Percentiles rank a stretch among this genome's conserved stretches.
These are phyloP conservation scores for Botryotinia convoluta DNA, from an alignment of 2,329 filamentous ascomycete species.

Conservation along the genomic window DNA sequence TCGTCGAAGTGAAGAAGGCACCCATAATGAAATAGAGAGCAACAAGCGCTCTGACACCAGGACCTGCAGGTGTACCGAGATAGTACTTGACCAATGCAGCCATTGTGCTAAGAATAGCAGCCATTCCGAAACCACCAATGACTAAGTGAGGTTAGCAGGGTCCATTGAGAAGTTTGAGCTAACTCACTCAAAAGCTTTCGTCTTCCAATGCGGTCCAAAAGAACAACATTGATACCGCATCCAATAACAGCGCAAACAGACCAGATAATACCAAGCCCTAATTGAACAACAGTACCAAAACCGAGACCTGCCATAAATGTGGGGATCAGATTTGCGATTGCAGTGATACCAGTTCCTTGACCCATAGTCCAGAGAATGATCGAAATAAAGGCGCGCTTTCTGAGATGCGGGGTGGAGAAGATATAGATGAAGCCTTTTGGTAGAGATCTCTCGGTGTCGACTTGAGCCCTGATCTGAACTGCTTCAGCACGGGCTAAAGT, in stretches of 20 bases:
- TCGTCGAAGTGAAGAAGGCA: constrained; percentile 10
- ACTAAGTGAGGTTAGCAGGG: constrained; percentile 23
- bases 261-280: constrained; percentile 1
- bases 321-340: constrained; percentile 12
- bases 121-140: constrained; percentile 31
- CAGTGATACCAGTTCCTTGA: constrained; percentile 12
- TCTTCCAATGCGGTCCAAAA: constrained; percentile 11
- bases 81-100: constrained; percentile 16
- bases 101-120: constrained; percentile 29
- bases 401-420: constrained; percentile 10
- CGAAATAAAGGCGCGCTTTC: constrained; percentile 9
- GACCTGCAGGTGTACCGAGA: constrained; percentile 4
- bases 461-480: constrained; percentile 11
- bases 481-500: constrained; percentile 9
- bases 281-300: constrained; percentile 11
- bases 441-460: neutral
- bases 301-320: constrained; percentile 15
- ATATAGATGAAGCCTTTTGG: constrained; percentile 19
- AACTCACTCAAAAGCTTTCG: constrained; percentile 12
- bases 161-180: neutral
- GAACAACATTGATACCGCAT: constrained; percentile 1
- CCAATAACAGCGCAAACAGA: constrained; percentile 6
- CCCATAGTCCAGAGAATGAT: constrained; percentile 15
- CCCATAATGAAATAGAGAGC: constrained; percentile 17
- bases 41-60: constrained; percentile 15